Percentiles rank a stretch among this genome's conserved stretches.
phyloP scores from a whole-genome alignment of 2,329 filamentous ascomycete species.

The Calonectria pseudoreteaudii region DNA sequence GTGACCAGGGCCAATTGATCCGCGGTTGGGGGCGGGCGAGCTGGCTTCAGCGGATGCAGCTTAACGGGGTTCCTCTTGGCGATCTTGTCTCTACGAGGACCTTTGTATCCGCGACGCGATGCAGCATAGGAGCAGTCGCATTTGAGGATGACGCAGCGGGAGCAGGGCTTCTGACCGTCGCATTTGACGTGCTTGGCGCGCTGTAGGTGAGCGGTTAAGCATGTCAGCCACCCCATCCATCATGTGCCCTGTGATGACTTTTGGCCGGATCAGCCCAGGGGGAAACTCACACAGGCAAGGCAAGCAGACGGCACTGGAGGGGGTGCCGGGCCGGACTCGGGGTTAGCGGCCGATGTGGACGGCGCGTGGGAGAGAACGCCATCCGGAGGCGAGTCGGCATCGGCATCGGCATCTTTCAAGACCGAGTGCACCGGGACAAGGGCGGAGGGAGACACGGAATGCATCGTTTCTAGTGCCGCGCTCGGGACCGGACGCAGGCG shows the following conservation, averaged over 20 bases:
- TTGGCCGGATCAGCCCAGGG: not conserved
- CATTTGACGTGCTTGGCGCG: conserved; percentile 79
- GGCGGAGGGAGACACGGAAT: not conserved
- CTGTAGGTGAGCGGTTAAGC: conserved; percentile 46
- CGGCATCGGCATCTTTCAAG: not conserved
- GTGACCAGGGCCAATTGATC: conserved; percentile 58
- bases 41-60: conserved; percentile 58
- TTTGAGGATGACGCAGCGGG: conserved; percentile 69
- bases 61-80: conserved; percentile 55
- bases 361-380: not conserved
- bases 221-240: conserved; percentile 16
- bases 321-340: not conserved
- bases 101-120: conserved; percentile 80
- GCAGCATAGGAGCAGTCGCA: conserved; percentile 77
- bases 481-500: no score
- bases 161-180: conserved; percentile 77
- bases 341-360: not conserved
- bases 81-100: conserved; percentile 51
- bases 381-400: not conserved
- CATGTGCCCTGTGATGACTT: no score
- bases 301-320: conserved; percentile 62
- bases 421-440: not conserved
- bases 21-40: not conserved
- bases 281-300: conserved; percentile 62
- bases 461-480: not conserved